Percentiles rank a stretch among this genome's conserved stretches.
These are phyloP conservation scores for cucumber (Cucumis sativus) DNA, from an alignment of 306 rosid species.

Conservation along the genomic window DNA sequence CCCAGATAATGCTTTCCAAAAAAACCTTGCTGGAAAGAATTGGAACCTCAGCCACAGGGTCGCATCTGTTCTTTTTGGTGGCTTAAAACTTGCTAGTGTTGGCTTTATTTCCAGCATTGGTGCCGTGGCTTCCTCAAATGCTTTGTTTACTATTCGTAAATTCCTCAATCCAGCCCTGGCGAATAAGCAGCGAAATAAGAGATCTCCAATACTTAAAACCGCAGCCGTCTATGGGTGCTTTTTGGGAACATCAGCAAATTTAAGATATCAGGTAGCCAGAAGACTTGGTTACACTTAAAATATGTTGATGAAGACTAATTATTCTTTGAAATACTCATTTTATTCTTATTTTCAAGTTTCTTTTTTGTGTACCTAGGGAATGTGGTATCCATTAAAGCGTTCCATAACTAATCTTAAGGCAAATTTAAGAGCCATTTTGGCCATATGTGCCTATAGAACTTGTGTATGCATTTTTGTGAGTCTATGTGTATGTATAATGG, in stretches of 20 bases:
- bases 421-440: neutral
- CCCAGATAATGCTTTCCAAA: constrained; percentile 96
- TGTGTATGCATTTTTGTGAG: neutral
- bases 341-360: neutral
- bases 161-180: constrained; percentile 46
- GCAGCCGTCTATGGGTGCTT: constrained; percentile 51
- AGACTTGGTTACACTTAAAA: neutral
- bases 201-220: constrained; percentile 81
- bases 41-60: constrained; percentile 76
- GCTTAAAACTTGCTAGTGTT: constrained; percentile 74
- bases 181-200: constrained; percentile 31
- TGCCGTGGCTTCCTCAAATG: constrained; percentile 74
- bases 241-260: constrained; percentile 82
- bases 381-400: neutral
- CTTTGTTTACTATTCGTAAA: constrained; percentile 40
- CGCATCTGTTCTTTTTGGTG: constrained; percentile 83
- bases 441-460: neutral
- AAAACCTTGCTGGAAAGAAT: constrained; percentile 63
- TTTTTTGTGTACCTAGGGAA: neutral
- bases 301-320: neutral
- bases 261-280: constrained; percentile 78
- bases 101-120: constrained; percentile 92
- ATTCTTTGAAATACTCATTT: neutral
- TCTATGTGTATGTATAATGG: neutral
- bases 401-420: neutral